These are phyloP conservation scores for Besnoitia besnoiti DNA, from an alignment of 169 alveolate species.

Conservation along the genomic window DNA sequence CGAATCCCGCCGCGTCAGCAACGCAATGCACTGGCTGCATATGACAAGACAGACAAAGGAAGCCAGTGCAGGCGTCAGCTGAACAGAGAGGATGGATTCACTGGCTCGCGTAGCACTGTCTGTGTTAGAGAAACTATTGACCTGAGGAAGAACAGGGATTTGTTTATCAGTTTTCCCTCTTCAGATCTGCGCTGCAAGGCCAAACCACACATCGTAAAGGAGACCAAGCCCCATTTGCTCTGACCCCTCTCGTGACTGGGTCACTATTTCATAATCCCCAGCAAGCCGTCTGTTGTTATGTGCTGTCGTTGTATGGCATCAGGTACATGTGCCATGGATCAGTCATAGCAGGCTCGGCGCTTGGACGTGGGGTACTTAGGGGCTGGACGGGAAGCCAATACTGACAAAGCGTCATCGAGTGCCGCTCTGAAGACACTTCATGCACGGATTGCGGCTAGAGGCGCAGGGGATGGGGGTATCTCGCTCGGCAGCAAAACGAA, in stretches of 20 bases:
- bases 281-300: neutral
- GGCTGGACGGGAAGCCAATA: too few relatives aligned
- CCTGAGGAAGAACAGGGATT: slow-evolving; percentile 66
- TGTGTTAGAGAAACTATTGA: neutral
- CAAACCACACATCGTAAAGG: neutral
- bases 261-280: neutral
- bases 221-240: neutral
- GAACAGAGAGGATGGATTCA: slow-evolving; percentile 54
- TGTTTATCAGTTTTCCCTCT: slow-evolving; percentile 75
- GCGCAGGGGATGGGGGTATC: too few relatives aligned
- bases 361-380: too few relatives aligned
- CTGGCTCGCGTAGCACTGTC: neutral
- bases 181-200: slow-evolving; percentile 45
- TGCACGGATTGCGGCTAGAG: too few relatives aligned
- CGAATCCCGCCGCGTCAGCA: slow-evolving; percentile 3
- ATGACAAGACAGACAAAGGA: neutral
- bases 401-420: too few relatives aligned
- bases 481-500: too few relatives aligned
- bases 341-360: too few relatives aligned
- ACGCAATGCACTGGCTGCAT: slow-evolving; percentile 19
- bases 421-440: too few relatives aligned
- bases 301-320: neutral
- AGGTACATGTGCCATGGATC: too few relatives aligned
- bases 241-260: neutral
- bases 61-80: too few relatives aligned